phyloP scores from a whole-genome alignment of 176 grass and related monocot species.

The Eragrostis curvula region DNA sequence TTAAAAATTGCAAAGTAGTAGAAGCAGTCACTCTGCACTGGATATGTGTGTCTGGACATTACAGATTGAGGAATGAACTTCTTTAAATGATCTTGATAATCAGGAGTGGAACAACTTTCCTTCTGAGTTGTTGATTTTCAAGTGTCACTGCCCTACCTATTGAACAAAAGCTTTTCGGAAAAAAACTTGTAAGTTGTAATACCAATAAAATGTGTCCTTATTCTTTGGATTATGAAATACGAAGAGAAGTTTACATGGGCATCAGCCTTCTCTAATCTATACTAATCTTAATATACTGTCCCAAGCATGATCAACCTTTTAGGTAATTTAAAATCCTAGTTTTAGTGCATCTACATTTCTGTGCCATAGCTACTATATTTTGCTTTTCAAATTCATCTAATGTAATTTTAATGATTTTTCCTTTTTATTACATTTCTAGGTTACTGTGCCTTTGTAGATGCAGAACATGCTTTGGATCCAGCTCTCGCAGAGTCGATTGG shows the following conservation, averaged over 20 bases:
- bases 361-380: neutral
- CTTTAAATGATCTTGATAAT: neutral
- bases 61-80: neutral
- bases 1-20: neutral
- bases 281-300: neutral
- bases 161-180: slow-evolving; percentile 8
- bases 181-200: neutral
- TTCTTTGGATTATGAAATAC: slow-evolving; percentile 3
- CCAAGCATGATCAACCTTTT: neutral
- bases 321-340: slow-evolving; percentile 9
- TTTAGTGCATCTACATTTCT: neutral
- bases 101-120: neutral
- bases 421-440: slow-evolving; percentile 53
- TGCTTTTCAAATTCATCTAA: neutral
- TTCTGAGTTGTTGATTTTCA: neutral
- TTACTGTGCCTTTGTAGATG: slow-evolving; percentile 97
- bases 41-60: neutral
- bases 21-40: neutral
- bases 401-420: slow-evolving; percentile 7
- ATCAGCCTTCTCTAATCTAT: neutral
- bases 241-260: neutral
- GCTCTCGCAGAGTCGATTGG: slow-evolving; percentile 91
- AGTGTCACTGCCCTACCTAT: neutral
- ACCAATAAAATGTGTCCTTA: neutral
- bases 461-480: slow-evolving; percentile 98